Evolutionary conservation across 208 protist genomes (phyloP), one percentile per base, ranked within the genome.

Genomic region (Leishmania tarentolae): DNA sequence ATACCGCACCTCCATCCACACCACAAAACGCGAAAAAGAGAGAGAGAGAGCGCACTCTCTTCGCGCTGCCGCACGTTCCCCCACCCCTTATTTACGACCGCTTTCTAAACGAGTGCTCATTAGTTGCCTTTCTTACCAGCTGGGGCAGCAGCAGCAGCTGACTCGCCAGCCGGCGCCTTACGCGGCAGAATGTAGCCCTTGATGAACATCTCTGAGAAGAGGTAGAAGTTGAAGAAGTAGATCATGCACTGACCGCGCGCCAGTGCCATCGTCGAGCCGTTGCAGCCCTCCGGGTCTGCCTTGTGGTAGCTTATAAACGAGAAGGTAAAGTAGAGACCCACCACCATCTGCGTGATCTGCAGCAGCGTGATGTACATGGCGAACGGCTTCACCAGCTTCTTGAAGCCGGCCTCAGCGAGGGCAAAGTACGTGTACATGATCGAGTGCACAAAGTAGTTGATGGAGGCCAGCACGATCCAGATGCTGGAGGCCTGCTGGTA

Each of bases 351-450:
- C 6, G 91, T 65, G 44, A 98, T 90, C 85, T 98, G 95, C 57
- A 95, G 44, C n/a, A 84, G 75, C 52, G 95, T 98, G 77, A 98
- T 97, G 79, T 94, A 88, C 72, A 87, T 87, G 44, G 88, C 92
- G 57, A 97, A 88, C 3, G 91, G 88, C 83, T 87, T 87, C 69
- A 93, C 81, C 7, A 96, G 59, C 37, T 83, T 82, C 83, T 88
- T 87, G 76, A 89, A 80, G 40, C 91, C 90, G 47, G 83, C 83
- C 40, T 90, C 92, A 46, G 88, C 83, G 40, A 97, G 63, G 65
- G 87, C 87, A 82, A 98, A 98, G 87, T 98, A 99, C 5, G 90
- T 91, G 90, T 99, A 99, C 98, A 99, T 99, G 90, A 99, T 93
- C 40, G 94, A 87, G 88, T 99, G 98, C 63, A 99, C 97, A 71